Evolutionary conservation across 768 basidiomycete species (phyloP).

Genomic region (Calocybe gangraenosa): DNA sequence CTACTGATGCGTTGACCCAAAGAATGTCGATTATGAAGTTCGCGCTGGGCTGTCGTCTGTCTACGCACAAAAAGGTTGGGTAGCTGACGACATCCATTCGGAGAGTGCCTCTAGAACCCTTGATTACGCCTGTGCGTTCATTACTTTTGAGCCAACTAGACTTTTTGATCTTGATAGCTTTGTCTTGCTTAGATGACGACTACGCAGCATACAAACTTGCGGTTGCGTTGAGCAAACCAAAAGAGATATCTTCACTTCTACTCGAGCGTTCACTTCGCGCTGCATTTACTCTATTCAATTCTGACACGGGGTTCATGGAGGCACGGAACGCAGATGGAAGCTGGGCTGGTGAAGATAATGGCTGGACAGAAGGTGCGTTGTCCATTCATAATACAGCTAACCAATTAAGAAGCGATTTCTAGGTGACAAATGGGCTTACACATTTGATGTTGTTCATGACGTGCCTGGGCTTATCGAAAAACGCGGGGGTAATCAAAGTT

Average conservation of each 20-base stretch:
- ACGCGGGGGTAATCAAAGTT: conserved; percentile 62
- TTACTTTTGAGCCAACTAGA: not conserved
- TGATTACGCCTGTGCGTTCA: conserved; percentile 65
- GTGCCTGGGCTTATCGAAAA: conserved; percentile 54
- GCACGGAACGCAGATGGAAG: conserved; percentile 62
- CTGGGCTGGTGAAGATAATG: conserved; percentile 68
- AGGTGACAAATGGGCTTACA: conserved; percentile 64
- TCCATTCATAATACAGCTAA: not conserved
- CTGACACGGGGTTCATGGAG: conserved; percentile 76
- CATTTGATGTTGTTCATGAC: conserved; percentile 75
- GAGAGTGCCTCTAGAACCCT: conserved; percentile 77
- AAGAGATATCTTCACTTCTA: conserved; percentile 44
- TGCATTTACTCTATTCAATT: conserved; percentile 67
- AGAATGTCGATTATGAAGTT: conserved; percentile 78
- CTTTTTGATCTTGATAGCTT: not conserved
- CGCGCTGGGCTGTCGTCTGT: conserved; percentile 71
- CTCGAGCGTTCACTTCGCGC: conserved; percentile 48
- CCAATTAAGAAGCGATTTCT: not conserved
- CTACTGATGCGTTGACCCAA: not conserved
- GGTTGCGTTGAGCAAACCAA: conserved; percentile 42
- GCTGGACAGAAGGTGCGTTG: conserved; percentile 74
- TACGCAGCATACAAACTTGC: conserved; percentile 69
- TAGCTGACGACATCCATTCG: conserved; percentile 74
- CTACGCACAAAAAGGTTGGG: conserved; percentile 68
- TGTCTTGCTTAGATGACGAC: conserved; percentile 58